A percentile compares a stretch with the other conserved stretches of the same genome.
These are phyloP conservation scores for Penicillium riverlandense DNA, from an alignment of 495 filamentous ascomycete species.

Conservation along the genomic window DNA sequence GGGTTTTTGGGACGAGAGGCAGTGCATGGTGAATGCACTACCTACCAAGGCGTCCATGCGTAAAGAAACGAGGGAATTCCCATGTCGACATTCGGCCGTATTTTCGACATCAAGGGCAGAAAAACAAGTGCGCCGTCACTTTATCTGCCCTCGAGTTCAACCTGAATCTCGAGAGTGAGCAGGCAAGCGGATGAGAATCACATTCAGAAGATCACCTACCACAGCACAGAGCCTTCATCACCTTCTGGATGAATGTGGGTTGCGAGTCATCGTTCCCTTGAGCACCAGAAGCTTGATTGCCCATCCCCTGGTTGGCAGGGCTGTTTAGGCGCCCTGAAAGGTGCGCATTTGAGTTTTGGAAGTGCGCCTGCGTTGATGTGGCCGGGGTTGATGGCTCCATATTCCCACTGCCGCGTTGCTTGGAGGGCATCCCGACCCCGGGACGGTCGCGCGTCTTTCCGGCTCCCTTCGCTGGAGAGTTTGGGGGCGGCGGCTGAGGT, in stretches of 20 bases:
- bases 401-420: conserved; percentile 65
- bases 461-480: conserved; percentile 72
- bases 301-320: conserved; percentile 48
- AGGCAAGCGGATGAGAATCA: conserved; percentile 6
- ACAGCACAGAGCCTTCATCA: conserved; percentile 79
- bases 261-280: conserved; percentile 40
- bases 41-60: too few species aligned
- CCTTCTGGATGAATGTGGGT: conserved; percentile 52
- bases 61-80: conserved; percentile 15
- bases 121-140: conserved; percentile 11
- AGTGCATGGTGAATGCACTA: neutral
- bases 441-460: conserved; percentile 71
- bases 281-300: conserved; percentile 37
- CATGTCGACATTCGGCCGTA: conserved; percentile 19
- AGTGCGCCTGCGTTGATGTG: conserved; percentile 81
- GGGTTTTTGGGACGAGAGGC: conserved; percentile 4
- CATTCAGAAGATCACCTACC: conserved; percentile 45
- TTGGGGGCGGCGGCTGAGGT: conserved; percentile 79
- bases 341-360: conserved; percentile 83
- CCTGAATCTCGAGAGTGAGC: conserved; percentile 27
- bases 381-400: conserved; percentile 71
- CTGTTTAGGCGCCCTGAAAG: conserved; percentile 59
- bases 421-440: conserved; percentile 67
- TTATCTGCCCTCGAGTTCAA: conserved; percentile 20
- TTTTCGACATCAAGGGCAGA: conserved; percentile 25